phyloP scores from a whole-genome alignment of 1,284 basidiomycete species.

The Ceratobasidium sp. region DNA sequence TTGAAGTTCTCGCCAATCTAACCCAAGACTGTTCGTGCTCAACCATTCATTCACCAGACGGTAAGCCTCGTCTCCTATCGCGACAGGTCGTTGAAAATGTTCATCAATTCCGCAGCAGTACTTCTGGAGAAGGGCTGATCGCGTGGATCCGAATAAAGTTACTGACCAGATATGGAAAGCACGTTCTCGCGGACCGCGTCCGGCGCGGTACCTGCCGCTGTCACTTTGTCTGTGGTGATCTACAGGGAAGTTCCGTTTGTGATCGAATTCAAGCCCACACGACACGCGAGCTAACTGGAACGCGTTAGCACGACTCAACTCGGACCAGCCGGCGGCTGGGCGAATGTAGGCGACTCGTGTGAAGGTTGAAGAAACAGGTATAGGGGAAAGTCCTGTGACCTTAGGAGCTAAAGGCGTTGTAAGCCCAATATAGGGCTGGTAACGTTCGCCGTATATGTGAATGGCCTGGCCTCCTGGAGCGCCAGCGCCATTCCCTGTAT shows the following conservation, averaged over 20 bases:
- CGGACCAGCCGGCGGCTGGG: constrained; percentile 52
- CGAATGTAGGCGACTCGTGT: too few relatives aligned
- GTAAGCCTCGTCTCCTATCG: constrained; percentile 48
- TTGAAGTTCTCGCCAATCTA: constrained; percentile 42
- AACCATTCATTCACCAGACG: constrained; percentile 48
- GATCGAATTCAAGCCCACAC: not conserved
- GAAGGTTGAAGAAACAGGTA: constrained; percentile 58
- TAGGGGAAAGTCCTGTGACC: constrained; percentile 61
- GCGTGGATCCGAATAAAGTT: constrained; percentile 52
- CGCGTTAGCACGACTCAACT: constrained; percentile 18
- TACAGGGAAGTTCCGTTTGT: constrained; percentile 45
- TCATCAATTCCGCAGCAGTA: constrained; percentile 48
- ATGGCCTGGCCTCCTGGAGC: constrained; percentile 62
- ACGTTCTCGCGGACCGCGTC: constrained; percentile 62
- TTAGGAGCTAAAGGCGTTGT: constrained; percentile 49
- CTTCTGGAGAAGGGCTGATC: constrained; percentile 56
- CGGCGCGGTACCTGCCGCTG: constrained; percentile 59
- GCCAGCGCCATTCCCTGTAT: constrained; percentile 58
- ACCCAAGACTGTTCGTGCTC: constrained; percentile 45
- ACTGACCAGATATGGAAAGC: constrained; percentile 54
- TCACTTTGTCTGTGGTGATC: constrained; percentile 57
- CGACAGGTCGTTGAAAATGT: too few relatives aligned
- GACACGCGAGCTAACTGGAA: not conserved
- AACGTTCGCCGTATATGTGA: constrained; percentile 46
- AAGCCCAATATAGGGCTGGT: not conserved